Base-by-base conservation (phyloP, 2,329 filamentous ascomycete genomes). In the Xylariaceae sp. region DNA sequence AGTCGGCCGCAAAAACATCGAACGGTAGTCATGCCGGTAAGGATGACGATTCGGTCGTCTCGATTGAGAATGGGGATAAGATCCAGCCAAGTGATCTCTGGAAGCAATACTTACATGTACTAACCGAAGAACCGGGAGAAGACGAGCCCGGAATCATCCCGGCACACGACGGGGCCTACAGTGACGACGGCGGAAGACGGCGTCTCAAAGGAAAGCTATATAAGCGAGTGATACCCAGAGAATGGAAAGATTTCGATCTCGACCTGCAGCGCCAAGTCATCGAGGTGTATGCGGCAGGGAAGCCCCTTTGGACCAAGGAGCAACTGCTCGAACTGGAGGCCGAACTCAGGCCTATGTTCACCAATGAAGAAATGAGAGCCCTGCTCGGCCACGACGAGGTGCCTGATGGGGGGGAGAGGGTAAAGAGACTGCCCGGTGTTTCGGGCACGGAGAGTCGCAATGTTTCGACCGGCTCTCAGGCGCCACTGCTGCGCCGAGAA, bases 181-280 rank as follows among this genome's bases (percentile, higher is more conserved):
- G 9, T 12, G 32, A 37, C 6, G 32, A 37, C 6, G 14, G 14
- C 12, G 14, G 14, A 3, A 37, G 32, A 16, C 5, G 14, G 12
- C 14, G 9, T 16, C 32, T 7, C 32, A 21, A 44, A n/a, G n/a
- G 23, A 42, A 18, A 37, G 12, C 21, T 48, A 18, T 51, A 44
- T 4, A 26, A 40, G 1, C 26, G 16, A 7, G 23, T 10, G 10
- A 41, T 48, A 10, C 52, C 48, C 44, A 37, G 41, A 23, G 3
- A 3, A 5, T 61, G 59, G 56, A 2, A 48, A 1, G 59, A 59
- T 19, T 10, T 23, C 9, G 53, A 62, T 12, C 56, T 62, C 45
- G 10, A 48, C 14, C 23, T 44, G n/a, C 59, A 62, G 23, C 46
- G 56, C 16, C 16, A 50, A n/a, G 56, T 60, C 29, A 60, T 62